Percentiles rank a stretch among this genome's conserved stretches.
These are phyloP conservation scores for Oenanthe javanica DNA, from an alignment of 140 eudicot genomes.

Conservation along the genomic window DNA sequence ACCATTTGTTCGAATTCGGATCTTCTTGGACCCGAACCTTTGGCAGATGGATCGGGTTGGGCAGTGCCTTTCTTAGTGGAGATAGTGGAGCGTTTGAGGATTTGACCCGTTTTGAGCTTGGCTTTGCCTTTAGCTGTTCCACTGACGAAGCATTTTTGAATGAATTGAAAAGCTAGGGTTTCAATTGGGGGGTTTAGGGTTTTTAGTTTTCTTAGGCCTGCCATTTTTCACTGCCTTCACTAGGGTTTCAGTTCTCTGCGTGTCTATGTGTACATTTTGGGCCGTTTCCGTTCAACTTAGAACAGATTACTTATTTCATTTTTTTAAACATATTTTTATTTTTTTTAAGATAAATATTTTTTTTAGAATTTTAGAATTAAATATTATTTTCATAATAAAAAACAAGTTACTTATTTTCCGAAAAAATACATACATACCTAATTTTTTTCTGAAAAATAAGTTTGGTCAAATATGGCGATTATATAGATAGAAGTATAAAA, in stretches of 20 bases:
- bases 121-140: slow-evolving; percentile 87
- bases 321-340: no score
- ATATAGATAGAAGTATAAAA: no score
- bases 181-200: slow-evolving; percentile 34
- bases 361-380: no score
- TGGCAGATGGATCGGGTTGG: slow-evolving; percentile 19
- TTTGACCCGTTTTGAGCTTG: slow-evolving; percentile 53
- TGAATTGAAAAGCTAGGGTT: slow-evolving; percentile 41
- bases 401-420: no score
- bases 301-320: no score
- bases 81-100: slow-evolving; percentile 52
- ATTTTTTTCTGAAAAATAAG: no score
- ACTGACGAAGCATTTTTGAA: slow-evolving; percentile 67
- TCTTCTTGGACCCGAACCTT: slow-evolving; percentile 27
- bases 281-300: no score
- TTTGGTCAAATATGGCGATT: no score
- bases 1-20: slow-evolving; percentile 51
- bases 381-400: no score
- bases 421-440: no score
- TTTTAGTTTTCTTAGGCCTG: slow-evolving; percentile 25
- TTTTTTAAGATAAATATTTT: no score
- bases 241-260: background rate
- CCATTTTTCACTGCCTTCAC: slow-evolving; percentile 16
- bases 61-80: slow-evolving; percentile 44
- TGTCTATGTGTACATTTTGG: no score